A percentile compares a stretch with the other conserved stretches of the same genome.
Evolutionary conservation across 371 early-diverging fungal species (phyloP).

Genomic region (Massospora cicadina): DNA sequence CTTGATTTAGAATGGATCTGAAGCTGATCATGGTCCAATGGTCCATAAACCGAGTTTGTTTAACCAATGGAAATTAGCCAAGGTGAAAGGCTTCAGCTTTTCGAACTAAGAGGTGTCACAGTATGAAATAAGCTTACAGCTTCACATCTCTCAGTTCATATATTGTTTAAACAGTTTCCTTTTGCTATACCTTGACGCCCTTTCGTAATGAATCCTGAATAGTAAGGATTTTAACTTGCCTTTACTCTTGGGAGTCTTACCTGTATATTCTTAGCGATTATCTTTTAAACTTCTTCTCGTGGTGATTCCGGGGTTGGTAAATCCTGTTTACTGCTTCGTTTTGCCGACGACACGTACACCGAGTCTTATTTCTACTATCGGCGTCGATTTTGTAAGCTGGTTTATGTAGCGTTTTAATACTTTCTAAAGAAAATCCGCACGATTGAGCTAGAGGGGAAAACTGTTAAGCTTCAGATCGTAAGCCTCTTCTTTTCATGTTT

Average conservation of each 20-base stretch:
- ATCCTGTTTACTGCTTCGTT: constrained; percentile 92
- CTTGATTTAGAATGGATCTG: too few relatives aligned
- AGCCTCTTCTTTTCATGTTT: constrained; percentile 13
- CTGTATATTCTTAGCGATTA: constrained; percentile 52
- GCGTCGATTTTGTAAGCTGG: constrained; percentile 78
- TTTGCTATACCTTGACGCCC: not conserved
- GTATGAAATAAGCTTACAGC: not conserved
- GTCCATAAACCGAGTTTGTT: too few relatives aligned
- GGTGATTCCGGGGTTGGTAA: constrained; percentile 99
- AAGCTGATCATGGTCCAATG: too few relatives aligned
- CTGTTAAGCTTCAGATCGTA: constrained; percentile 96
- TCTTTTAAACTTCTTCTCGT: constrained; percentile 93
- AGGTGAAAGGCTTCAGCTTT: not conserved
- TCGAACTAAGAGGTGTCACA: not conserved
- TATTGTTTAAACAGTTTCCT: not conserved
- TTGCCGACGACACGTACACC: constrained; percentile 97
- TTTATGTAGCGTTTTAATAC: not conserved
- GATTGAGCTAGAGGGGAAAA: constrained; percentile 92
- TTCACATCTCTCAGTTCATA: not conserved
- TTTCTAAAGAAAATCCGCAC: constrained; percentile 90
- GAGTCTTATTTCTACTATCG: constrained; percentile 97
- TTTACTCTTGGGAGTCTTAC: not conserved
- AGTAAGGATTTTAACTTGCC: constrained; percentile 12
- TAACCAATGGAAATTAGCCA: not conserved
- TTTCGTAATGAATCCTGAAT: constrained; percentile 17